Conservation (phyloP, 83 land plant species). For the Picea abies region DNA sequence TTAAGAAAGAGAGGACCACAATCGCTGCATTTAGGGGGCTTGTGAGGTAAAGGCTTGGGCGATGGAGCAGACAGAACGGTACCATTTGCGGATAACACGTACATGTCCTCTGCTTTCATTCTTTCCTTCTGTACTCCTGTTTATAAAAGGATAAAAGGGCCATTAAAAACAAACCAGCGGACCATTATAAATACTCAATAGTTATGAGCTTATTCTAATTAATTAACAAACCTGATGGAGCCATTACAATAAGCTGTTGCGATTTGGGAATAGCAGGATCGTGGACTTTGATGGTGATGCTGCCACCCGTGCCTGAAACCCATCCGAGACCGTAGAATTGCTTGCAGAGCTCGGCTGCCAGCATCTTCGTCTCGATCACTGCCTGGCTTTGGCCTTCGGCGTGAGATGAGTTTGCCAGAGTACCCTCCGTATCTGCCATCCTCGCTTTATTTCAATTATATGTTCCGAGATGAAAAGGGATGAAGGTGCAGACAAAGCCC, state of each 20-base stretch:
- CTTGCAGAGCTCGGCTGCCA: slow-evolving; percentile 93
- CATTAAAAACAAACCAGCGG: too few relatives aligned
- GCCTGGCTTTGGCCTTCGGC: slow-evolving; percentile 31
- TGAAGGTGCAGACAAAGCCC: too few relatives aligned
- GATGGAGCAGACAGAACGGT: slow-evolving; percentile 59
- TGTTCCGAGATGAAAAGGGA: too few relatives aligned
- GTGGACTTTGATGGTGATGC: slow-evolving; percentile 92
- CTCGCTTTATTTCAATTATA: too few relatives aligned
- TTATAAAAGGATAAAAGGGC: background rate
- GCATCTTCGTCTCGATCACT: slow-evolving; percentile 59
- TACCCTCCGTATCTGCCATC: too few relatives aligned
- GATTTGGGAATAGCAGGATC: slow-evolving; percentile 70
- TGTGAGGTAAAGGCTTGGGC: slow-evolving; percentile 86
- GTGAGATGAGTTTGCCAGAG: too few relatives aligned
- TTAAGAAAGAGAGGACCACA: slow-evolving; percentile 97
- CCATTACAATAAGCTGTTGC: slow-evolving; percentile 93
- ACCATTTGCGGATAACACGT: slow-evolving; percentile 80
- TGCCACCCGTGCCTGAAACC: slow-evolving; percentile 99
- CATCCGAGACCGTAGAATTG: slow-evolving; percentile 96
- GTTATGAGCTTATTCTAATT: too few relatives aligned
- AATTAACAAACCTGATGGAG: slow-evolving; percentile 84
- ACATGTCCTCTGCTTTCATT: slow-evolving; percentile 95
- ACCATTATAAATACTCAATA: too few relatives aligned
- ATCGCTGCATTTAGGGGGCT: slow-evolving; percentile 94
- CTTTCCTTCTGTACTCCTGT: slow-evolving; percentile 99